A percentile compares a stretch with the other conserved stretches of the same genome.
Conservation (phyloP, 2,329 filamentous ascomycete species). For the Trichoderma aggressivum region DNA sequence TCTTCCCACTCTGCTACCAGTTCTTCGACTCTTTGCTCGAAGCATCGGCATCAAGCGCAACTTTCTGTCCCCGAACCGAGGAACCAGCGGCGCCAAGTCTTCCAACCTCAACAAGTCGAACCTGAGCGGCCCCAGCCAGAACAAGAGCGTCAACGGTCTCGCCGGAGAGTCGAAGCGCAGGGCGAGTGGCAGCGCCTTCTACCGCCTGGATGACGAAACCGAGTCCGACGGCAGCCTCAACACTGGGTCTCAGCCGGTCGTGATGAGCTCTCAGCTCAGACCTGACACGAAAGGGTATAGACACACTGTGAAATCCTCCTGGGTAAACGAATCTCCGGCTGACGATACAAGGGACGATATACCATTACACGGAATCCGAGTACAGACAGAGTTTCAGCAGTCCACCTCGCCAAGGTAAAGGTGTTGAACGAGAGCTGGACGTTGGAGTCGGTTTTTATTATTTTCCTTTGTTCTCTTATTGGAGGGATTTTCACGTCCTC, state of each 20-base stretch:
- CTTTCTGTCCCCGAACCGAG: neutral
- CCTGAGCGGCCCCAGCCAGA: neutral
- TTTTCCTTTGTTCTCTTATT: neutral
- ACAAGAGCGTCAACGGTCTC: neutral
- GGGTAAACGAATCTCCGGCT: conserved; percentile 26
- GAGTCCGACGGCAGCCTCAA: conserved; percentile 25
- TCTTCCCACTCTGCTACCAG: conserved; percentile 49
- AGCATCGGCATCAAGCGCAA: conserved; percentile 10
- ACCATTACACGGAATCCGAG: conserved; percentile 38
- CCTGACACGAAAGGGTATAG: conserved; percentile 33
- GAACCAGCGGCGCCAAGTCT: neutral
- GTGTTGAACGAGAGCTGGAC: neutral
- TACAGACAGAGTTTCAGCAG: conserved; percentile 36
- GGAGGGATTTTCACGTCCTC: neutral
- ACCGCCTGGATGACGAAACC: conserved; percentile 35
- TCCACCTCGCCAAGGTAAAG: conserved; percentile 19
- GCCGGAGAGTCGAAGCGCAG: conserved; percentile 22
- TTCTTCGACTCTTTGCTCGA: conserved; percentile 28
- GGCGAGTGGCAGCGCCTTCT: conserved; percentile 29
- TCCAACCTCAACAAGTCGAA: conserved; percentile 14
- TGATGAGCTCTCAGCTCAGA: conserved; percentile 27
- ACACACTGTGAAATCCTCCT: conserved; percentile 32
- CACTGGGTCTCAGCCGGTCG: neutral
- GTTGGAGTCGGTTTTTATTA: neutral
- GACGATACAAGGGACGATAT: conserved; percentile 36